Evolutionary conservation across 495 filamentous ascomycete genomes (phyloP), one percentile per base, ranked within the genome.

Genomic region (Neurospora terricola): DNA sequence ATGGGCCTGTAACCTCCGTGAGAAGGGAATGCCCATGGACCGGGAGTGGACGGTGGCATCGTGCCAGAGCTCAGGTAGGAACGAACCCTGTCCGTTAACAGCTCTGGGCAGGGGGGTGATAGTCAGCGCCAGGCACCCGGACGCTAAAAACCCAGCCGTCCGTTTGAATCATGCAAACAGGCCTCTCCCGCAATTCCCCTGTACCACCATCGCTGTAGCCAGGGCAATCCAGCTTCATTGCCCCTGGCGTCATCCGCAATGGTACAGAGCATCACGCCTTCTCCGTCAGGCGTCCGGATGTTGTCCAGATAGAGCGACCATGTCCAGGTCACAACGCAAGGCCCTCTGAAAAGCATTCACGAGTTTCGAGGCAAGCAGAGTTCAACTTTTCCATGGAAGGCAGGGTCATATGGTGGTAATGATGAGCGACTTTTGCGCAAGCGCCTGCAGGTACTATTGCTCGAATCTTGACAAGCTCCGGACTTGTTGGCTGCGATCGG

Each of bases 1-100:
- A 73, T 34, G 12, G 36, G n/a, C 54, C 54, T 66, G 54, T 34
- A 66, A 18, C 54, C 7, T 66, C 27, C 27, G 54, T 23, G 43
- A 14, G 30, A 38, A 34, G 9, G 23, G 30, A 59, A 71, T 71
- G 73, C 21, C 45, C 18, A 36, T 71, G 69, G 45, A 71, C 37
- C 69, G 69, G 70, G 42, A 71, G 45, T 74, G 73, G 73, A 34
- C 39, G 69, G 16, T 70, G 72, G 71, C 40, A 71, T 74, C 73
- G 70, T 69, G 54, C 70, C 70, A 74, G 39, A 30, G 27, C n/a
- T 59, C 70, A 70, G 73, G 70, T 72, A 71, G 48, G 71, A 68
- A 38, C 23, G 70, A 74, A 38, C 73, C 70, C 70, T 74, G 73
- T 66, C 43, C 38, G 62, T 6, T 18, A 38, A 72, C 71, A 72